phyloP scores from a whole-genome alignment of 768 basidiomycete genomes.

The Tubosaeta brunneosetosa region DNA sequence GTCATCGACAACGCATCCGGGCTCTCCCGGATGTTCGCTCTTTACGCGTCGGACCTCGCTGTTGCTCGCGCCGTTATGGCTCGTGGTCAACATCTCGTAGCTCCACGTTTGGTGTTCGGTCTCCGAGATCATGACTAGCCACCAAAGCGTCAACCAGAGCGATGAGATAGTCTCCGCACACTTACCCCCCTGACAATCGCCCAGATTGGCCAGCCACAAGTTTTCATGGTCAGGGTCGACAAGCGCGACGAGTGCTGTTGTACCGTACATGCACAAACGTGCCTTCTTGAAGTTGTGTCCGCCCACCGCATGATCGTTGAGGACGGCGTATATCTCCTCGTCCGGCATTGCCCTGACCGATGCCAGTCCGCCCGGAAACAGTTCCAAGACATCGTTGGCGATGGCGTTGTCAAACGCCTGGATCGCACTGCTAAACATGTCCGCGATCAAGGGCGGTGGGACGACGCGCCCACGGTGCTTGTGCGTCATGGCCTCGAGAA shows the following conservation, averaged over 20 bases:
- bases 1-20: constrained; percentile 59
- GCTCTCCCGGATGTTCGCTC: constrained; percentile 63
- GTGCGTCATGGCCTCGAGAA: constrained; percentile 41
- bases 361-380: constrained; percentile 54
- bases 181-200: constrained; percentile 73
- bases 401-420: constrained; percentile 63
- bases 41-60: constrained; percentile 61
- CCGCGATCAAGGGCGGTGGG: constrained; percentile 48
- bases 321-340: constrained; percentile 49
- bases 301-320: constrained; percentile 59
- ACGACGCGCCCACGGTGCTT: constrained; percentile 36
- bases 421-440: constrained; percentile 55
- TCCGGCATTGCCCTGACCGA: constrained; percentile 49
- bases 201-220: constrained; percentile 77
- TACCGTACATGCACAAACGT: constrained; percentile 73
- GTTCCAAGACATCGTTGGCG: constrained; percentile 56
- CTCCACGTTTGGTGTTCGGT: constrained; percentile 50
- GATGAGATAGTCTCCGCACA: constrained; percentile 19
- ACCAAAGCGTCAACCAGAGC: constrained; percentile 11
- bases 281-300: constrained; percentile 62
- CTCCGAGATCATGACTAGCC: constrained; percentile 48
- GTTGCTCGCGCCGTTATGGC: constrained; percentile 68
- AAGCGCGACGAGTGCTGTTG: constrained; percentile 69
- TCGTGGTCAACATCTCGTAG: constrained; percentile 55
- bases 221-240: constrained; percentile 65